Base-by-base conservation (phyloP, 441 rosid genomes). In the Brassica balearica region DNA sequence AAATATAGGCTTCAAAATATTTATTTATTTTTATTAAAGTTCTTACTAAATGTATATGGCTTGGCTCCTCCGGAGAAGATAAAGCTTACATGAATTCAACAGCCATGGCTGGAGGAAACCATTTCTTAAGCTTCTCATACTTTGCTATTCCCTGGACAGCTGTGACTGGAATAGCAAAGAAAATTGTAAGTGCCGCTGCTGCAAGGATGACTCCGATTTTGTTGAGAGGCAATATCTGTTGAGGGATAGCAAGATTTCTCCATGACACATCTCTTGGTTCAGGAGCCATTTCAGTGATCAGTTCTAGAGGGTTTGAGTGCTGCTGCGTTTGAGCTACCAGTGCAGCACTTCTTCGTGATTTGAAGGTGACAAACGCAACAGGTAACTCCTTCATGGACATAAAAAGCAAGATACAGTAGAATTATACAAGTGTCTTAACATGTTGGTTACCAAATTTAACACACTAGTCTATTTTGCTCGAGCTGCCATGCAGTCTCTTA, bases 141-240 rank as follows among this genome's bases (percentile, higher is more conserved):
- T 86, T 91, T 65, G 95, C 98, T 17, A 95, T 92, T 82, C 99
- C 98, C 81, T 93, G 99, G 77, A 95, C 98, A 67, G 97, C 96
- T 63, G 98, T 87, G 68, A 92, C 98, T 1, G 95, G 97, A 81
- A 90, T 86, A 68, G 95, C 91, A 80, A 95, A 92, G 89, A 95
- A 95, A 72, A 92, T 67, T 14, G 96, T 91, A 36, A 91, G 93
- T 76, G 93, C 84, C 23, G 94, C 82, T 32, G 97, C 94, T 69
- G 85, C 92, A 82, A 91, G 84, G 64, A 93, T 67, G 67, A 88
- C 95, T 64, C 88, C 90, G n/a, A 88, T 82, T 77, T 87, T 90
- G 87, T 85, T 63, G 71, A 93, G 83, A 3, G 88, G 92, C 79
- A 88, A 77, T n/a, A 84, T n/a, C 73, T 80, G 85, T 70, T 82